Evolutionary conservation across 306 rosid genomes (phyloP), one percentile per base, ranked within the genome.

Genomic region (Cucurbita pepo): DNA sequence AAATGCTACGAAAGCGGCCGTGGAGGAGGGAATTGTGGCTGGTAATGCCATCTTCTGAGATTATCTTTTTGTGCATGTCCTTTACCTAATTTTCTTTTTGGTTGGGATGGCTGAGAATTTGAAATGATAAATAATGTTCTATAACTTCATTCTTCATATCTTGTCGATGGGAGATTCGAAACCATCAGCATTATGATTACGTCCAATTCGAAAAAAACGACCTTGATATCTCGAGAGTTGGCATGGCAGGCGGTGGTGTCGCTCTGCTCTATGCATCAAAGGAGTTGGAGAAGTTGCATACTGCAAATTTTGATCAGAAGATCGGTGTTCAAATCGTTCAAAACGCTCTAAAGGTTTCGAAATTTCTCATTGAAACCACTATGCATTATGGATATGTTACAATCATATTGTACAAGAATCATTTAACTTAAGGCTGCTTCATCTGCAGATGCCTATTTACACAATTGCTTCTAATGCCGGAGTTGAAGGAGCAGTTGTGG

Each of bases 1-100:
- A 56, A 85, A 85, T 71, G 87, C 89, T 61, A 85, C 89, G 54
- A 83, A 78, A 77, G 89, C 89, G 16, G 85, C 87, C 21, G 89
- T 85, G 19, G 89, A 85, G 76, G 89, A 85, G 78, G 87, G 89
- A 55, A 85, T 80, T 71, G 85, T 81, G 8, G 82, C 85, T 16
- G 89, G 85, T 85, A 71, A 71, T 41, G 34, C 53, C 15, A 43
- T 11, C 71, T 43, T 65, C 37, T 43, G 37, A 65, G 9, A 44
- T 16, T 60, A 60, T 38, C 21, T 43, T 65, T 10, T 10, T 43
- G 71, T 65, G 52, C 69, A 14, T 7, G 15, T 36, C n/a, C 50
- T 62, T 62, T n/a, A 62, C 16, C 30, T 37, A 62, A 0, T 38
- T 59, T 59, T 7, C 38, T 22, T 59, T 36, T 34, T 60, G n/a